Evolutionary conservation across 768 basidiomycete species (phyloP).

Genomic region (Phylloporus sp.): DNA sequence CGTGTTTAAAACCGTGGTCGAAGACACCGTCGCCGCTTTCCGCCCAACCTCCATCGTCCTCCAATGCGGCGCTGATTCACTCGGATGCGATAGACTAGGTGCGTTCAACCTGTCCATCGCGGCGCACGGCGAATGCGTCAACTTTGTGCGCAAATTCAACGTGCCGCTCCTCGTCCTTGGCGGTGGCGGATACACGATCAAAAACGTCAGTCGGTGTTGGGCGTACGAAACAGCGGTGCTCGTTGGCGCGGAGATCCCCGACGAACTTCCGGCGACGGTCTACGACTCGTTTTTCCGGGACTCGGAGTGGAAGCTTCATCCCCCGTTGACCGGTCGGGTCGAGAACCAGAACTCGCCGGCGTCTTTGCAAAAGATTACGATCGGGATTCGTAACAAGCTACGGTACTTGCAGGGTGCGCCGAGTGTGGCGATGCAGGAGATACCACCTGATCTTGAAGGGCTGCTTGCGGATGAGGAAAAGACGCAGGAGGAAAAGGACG

Average conservation of each 20-base stretch:
- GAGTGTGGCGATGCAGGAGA: conserved; percentile 95
- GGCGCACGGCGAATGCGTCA: conserved; percentile 97
- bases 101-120: conserved; percentile 98
- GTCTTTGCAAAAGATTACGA: conserved; percentile 82
- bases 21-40: conserved; percentile 87
- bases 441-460: conserved; percentile 85
- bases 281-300: conserved; percentile 94
- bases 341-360: conserved; percentile 88
- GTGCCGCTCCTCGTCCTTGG: conserved; percentile 90
- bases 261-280: conserved; percentile 82
- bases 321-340: conserved; percentile 85
- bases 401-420: conserved; percentile 93
- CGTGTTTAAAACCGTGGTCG: conserved; percentile 94
- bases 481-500: conserved; percentile 64
- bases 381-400: conserved; percentile 80
- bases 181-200: conserved; percentile 95
- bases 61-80: conserved; percentile 95
- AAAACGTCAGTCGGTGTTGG: conserved; percentile 98
- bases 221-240: conserved; percentile 96
- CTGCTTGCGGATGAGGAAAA: conserved; percentile 71
- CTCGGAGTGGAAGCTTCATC: conserved; percentile 89
- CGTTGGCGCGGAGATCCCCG: conserved; percentile 76
- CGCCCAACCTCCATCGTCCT: conserved; percentile 88
- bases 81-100: conserved; percentile 91
- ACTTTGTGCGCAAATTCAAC: conserved; percentile 90